A percentile compares a stretch with the other conserved stretches of the same genome.
Conservation (phyloP, 805 yeast genomes). For the Geotrichum ghanense region DNA sequence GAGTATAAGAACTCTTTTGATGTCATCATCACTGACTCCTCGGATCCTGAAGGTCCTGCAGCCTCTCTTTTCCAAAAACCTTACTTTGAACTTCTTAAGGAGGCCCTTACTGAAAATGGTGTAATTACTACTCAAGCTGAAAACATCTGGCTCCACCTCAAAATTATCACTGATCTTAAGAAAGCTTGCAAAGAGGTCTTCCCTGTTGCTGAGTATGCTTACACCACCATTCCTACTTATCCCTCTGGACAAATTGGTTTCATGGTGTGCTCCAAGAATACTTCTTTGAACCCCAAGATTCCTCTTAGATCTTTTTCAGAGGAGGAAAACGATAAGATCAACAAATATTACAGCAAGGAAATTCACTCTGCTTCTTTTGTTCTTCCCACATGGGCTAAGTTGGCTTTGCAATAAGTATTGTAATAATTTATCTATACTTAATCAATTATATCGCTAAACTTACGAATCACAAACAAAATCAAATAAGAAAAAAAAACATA, state of each 20-base stretch:
- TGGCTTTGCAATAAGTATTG: conserved; percentile 29
- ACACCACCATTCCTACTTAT: conserved; percentile 90
- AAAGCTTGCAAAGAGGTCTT: conserved; percentile 72
- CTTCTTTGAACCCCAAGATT: conserved; percentile 45
- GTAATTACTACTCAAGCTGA: conserved; percentile 84
- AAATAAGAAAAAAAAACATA: no score
- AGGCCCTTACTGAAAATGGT: conserved; percentile 50
- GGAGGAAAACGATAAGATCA: conserved; percentile 50
- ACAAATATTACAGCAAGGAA: conserved; percentile 71
- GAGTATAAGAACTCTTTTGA: conserved; percentile 45
- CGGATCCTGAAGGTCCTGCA: conserved; percentile 96
- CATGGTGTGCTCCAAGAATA: conserved; percentile 85
- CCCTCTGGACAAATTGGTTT: conserved; percentile 98
- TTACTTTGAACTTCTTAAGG: conserved; percentile 57
- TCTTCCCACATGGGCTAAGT: conserved; percentile 82
- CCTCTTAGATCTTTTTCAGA: conserved; percentile 59
- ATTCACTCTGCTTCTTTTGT: conserved; percentile 86
- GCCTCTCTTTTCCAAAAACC: conserved; percentile 71
- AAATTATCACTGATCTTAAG: conserved; percentile 71
- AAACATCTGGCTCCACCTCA: conserved; percentile 85
- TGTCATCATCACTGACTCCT: conserved; percentile 81
- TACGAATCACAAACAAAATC: no score
- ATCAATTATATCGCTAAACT: no score
- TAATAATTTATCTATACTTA: no score
- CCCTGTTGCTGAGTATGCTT: conserved; percentile 86